Evolutionary conservation across 306 rosid genomes (phyloP), one percentile per base, ranked within the genome.

Genomic region (Casuarina cunninghamiana): DNA sequence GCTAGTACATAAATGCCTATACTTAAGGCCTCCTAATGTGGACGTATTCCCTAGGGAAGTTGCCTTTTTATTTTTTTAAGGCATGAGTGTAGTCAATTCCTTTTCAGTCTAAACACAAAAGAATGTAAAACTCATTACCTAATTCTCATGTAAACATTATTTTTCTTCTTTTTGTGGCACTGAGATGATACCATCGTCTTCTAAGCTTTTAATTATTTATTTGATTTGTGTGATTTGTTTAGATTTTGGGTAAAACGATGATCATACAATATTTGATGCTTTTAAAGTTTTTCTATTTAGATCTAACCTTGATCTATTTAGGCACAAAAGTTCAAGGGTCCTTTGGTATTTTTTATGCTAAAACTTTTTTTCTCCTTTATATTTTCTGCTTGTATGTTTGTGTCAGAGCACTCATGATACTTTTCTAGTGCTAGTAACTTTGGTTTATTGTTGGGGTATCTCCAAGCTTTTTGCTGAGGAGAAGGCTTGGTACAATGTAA

Each of bases 361-460:
- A 15, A 66, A 79, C 16, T 44, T 60, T 46, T 53, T 11, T 32
- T 78, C 35, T 10, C 51, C 44, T 55, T 0, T 72, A n/a, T 75
- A 69, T 72, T 57, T 75, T 79, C 54, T 73, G 38, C 46, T 61
- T 63, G 60, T 74, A 12, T 41, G 41, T 78, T 80, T 21, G 26
- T 79, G 37, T 70, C 87, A 93, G 93, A 86, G 97, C 89, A 86
- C 90, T 68, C 80, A 86, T 17, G 97, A 93, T 83, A 78, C 85
- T 74, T 88, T 85, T 84, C 87, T 93, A 51, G 93, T 90, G 76
- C 46, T 90, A 19, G 91, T 83, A 38, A 87, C 87, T 10, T 76
- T 85, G 90, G 76, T 84, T 77, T 81, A 76, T 51, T 89, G 87
- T 72, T 90, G 83, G 78, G 82, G 79, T 75, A 53, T 75, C 67